Conservation (phyloP, 306 rosid genomes). For the Dalbergia cultrata region DNA sequence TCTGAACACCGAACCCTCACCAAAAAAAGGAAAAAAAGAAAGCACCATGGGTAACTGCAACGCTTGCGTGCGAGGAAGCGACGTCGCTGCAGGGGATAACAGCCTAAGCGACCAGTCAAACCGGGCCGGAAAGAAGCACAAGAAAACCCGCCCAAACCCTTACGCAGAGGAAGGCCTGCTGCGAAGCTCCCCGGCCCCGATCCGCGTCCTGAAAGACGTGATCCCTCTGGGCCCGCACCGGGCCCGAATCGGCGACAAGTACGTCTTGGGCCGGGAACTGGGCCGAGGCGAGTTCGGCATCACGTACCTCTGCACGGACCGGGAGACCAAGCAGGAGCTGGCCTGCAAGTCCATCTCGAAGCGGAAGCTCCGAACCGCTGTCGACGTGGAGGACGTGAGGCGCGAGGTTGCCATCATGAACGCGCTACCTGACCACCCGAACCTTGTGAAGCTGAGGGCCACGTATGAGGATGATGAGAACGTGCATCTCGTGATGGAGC, state of each 20-base stretch:
- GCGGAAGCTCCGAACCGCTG: conserved; percentile 83
- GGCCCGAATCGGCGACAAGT: conserved; percentile 84
- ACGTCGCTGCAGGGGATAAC: conserved; percentile 1
- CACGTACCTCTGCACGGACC: conserved; percentile 91
- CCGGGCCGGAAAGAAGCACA: not conserved
- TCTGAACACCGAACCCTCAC: not conserved
- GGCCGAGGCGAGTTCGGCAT: conserved; percentile 99
- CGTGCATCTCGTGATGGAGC: conserved; percentile 93
- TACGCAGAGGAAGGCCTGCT: conserved; percentile 54
- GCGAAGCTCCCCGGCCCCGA: conserved; percentile 66
- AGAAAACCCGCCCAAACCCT: conserved; percentile 62
- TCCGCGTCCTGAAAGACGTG: conserved; percentile 87
- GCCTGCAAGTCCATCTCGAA: conserved; percentile 98
- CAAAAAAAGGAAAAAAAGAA: not conserved
- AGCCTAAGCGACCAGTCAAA: conserved; percentile 27
- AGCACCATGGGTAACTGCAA: conserved; percentile 83
- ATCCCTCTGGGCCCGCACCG: conserved; percentile 65
- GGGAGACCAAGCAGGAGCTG: conserved; percentile 78
- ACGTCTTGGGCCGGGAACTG: conserved; percentile 85
- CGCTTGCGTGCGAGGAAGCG: conserved; percentile 66
- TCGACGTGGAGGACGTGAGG: conserved; percentile 84
- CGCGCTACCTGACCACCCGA: conserved; percentile 78
- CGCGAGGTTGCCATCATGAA: conserved; percentile 93
- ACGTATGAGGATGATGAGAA: conserved; percentile 82
- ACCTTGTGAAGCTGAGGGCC: conserved; percentile 76